phyloP scores from a whole-genome alignment of 306 rosid species.

The Sicyos edulis region DNA sequence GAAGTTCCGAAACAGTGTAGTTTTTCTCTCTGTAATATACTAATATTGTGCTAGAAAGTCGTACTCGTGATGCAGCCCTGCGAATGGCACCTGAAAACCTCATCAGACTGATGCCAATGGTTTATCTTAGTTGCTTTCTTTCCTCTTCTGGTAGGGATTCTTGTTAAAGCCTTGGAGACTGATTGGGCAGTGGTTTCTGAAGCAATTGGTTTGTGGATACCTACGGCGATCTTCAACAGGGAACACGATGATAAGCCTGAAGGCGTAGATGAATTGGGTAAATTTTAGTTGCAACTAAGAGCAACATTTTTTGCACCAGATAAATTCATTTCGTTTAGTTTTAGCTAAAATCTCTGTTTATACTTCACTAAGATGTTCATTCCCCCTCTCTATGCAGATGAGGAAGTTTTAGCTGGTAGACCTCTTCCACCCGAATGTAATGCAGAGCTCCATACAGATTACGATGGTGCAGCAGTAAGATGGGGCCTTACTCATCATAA shows the following conservation, averaged over 20 bases:
- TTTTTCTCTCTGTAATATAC: not conserved
- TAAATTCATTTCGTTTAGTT: not conserved
- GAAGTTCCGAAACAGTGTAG: constrained; percentile 9
- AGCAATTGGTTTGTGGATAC: constrained; percentile 89
- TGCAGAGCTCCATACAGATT: constrained; percentile 73
- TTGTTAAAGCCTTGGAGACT: constrained; percentile 68
- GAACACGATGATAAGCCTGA: constrained; percentile 77
- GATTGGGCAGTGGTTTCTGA: constrained; percentile 59
- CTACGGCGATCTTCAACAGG: constrained; percentile 40
- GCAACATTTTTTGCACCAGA: not conserved
- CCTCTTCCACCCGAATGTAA: constrained; percentile 65
- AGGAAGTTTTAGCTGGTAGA: constrained; percentile 74
- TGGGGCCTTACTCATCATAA: constrained; percentile 94
- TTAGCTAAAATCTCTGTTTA: constrained; percentile 15
- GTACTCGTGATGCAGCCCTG: not conserved
- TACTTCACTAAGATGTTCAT: constrained; percentile 21
- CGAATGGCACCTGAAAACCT: not conserved
- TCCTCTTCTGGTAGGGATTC: constrained; percentile 39
- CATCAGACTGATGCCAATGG: not conserved
- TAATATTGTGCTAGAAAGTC: constrained; percentile 3
- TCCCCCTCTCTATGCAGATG: constrained; percentile 39
- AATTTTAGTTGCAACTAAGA: not conserved
- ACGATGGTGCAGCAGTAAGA: constrained; percentile 77
- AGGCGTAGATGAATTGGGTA: constrained; percentile 61
- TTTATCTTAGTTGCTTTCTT: constrained; percentile 12